phyloP scores from a whole-genome alignment of 768 basidiomycete genomes.

The Tremella fuciformis region DNA sequence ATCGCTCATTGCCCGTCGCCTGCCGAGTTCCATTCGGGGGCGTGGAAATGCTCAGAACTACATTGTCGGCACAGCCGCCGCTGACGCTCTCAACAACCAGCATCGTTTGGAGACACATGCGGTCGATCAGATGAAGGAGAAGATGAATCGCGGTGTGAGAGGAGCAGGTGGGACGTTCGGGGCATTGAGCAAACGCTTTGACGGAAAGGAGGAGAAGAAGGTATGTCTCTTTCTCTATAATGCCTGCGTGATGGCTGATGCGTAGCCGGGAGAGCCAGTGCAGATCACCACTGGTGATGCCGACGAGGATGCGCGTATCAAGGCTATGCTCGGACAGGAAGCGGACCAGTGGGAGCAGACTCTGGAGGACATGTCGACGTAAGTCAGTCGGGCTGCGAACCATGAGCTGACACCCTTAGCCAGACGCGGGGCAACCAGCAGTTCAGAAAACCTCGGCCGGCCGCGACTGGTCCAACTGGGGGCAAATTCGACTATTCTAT shows the following conservation, averaged over 20 bases:
- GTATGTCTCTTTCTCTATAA: conserved; percentile 7
- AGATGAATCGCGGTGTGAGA: conserved; percentile 32
- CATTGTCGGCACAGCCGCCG: conserved; percentile 47
- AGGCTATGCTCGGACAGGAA: conserved; percentile 96
- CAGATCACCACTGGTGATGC: conserved; percentile 53
- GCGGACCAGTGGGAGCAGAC: conserved; percentile 96
- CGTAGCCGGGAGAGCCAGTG: conserved; percentile 17
- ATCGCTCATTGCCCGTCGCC: conserved; percentile 85
- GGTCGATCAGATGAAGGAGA: conserved; percentile 41
- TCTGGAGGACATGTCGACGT: conserved; percentile 99
- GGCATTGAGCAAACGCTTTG: conserved; percentile 81
- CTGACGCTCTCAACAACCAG: conserved; percentile 61
- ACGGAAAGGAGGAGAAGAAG: conserved; percentile 67
- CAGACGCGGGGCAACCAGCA: conserved; percentile 7
- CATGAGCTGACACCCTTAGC: conserved; percentile 1
- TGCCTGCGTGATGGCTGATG: not conserved
- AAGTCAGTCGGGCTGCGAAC: conserved; percentile 56
- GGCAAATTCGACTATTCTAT: conserved; percentile 57
- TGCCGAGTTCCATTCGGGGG: conserved; percentile 62
- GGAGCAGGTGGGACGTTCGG: conserved; percentile 34
- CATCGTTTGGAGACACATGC: conserved; percentile 45
- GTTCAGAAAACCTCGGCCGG: conserved; percentile 10
- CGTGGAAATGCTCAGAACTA: conserved; percentile 54
- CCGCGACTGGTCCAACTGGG: conserved; percentile 12
- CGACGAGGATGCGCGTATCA: conserved; percentile 92